Conservation (phyloP, 768 basidiomycete genomes). For the Termitomyces sp. region DNA sequence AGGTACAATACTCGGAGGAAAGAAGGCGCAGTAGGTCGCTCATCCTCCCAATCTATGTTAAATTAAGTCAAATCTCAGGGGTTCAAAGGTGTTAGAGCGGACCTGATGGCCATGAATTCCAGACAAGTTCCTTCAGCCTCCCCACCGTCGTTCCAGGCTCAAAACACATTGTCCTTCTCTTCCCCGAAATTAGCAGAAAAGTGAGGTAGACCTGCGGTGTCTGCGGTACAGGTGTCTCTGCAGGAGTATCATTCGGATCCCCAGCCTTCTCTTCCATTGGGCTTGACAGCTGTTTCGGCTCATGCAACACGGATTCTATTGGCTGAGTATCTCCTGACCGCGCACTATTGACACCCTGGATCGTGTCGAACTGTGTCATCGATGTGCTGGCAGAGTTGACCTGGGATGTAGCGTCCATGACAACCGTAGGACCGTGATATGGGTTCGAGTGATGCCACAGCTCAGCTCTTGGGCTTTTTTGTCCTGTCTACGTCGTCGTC, state of each 20-base stretch:
- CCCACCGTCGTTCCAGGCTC: constrained; percentile 71
- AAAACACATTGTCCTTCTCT: constrained; percentile 65
- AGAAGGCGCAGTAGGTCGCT: constrained; percentile 70
- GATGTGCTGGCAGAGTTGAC: constrained; percentile 15
- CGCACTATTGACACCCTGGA: not conserved
- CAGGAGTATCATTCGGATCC: not conserved
- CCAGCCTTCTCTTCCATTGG: constrained; percentile 1
- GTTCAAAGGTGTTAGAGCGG: constrained; percentile 15
- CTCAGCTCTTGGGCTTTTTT: not conserved
- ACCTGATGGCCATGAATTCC: constrained; percentile 81
- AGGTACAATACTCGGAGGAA: constrained; percentile 72
- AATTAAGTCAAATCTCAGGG: not conserved
- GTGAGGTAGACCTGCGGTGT: constrained; percentile 61
- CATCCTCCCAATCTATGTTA: constrained; percentile 66
- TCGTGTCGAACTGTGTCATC: constrained; percentile 11
- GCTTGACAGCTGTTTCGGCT: constrained; percentile 3
- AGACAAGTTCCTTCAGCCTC: constrained; percentile 76
- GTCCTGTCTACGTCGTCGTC: not conserved
- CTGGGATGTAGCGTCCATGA: constrained; percentile 1
- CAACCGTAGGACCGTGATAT: constrained; percentile 9
- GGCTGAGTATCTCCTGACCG: not conserved
- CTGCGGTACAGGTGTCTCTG: constrained; percentile 36
- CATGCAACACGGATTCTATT: constrained; percentile 8
- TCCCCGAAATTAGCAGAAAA: constrained; percentile 68
- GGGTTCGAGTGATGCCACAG: constrained; percentile 14